Evolutionary conservation across 768 basidiomycete species (phyloP).

Genomic region (Lactifluus hygrophoroides): DNA sequence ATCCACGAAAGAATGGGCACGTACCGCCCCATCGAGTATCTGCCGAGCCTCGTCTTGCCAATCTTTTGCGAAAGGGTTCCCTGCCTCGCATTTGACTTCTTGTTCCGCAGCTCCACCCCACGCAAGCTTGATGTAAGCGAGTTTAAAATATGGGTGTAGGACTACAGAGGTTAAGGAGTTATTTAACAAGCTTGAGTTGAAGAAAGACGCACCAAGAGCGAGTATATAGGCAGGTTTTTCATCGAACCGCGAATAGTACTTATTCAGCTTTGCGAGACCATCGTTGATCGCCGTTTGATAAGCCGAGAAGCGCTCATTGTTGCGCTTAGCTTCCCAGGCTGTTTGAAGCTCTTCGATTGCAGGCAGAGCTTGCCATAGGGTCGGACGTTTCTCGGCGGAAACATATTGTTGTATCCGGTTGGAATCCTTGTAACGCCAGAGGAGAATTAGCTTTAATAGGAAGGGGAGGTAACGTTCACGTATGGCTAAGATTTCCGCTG

Average conservation of each 20-base stretch:
- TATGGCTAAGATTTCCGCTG: neutral
- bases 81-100: neutral
- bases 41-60: constrained; percentile 18
- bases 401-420: constrained; percentile 26
- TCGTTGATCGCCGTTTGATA: constrained; percentile 22
- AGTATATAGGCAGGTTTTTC: neutral
- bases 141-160: constrained; percentile 15
- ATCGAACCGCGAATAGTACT: constrained; percentile 18
- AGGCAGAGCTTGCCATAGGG: constrained; percentile 25
- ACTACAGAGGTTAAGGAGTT: neutral
- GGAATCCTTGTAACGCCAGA: constrained; percentile 13
- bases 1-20: neutral
- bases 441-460: neutral
- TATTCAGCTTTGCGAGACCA: constrained; percentile 4
- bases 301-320: constrained; percentile 2
- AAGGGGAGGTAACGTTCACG: neutral
- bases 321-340: constrained; percentile 19
- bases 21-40: constrained; percentile 10
- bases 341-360: constrained; percentile 25
- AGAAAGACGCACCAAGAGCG: neutral
- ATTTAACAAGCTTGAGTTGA: neutral
- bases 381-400: constrained; percentile 22
- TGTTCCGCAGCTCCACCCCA: constrained; percentile 28
- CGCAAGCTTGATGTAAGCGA: constrained; percentile 21
- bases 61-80: constrained; percentile 16